Percentiles rank a stretch among this genome's conserved stretches.
Conservation (phyloP, 2,329 filamentous ascomycete genomes). For the Fonsecaea erecta region DNA sequence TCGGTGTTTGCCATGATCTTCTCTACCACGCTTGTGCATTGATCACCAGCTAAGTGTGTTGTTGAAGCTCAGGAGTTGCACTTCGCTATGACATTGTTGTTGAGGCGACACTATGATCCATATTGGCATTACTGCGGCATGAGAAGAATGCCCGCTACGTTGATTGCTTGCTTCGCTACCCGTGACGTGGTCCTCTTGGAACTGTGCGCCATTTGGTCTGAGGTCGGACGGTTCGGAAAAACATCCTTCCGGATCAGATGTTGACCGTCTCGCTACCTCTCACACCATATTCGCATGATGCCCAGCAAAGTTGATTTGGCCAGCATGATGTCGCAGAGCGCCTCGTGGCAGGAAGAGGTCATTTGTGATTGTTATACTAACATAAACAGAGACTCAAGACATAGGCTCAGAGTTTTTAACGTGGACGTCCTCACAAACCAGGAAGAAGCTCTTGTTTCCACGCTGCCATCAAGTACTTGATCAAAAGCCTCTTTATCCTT, state of each 20-base stretch:
- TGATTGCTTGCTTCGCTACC: no score
- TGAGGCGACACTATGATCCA: background rate
- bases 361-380: background rate
- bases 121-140: background rate
- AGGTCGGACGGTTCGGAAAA: no score
- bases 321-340: background rate
- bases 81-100: background rate
- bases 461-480: no score
- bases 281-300: background rate
- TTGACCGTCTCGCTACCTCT: background rate
- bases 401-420: background rate
- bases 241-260: background rate
- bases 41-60: background rate
- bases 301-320: background rate
- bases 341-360: background rate
- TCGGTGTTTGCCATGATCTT: background rate
- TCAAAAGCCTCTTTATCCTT: background rate
- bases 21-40: background rate
- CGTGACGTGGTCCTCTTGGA: no score
- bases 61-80: background rate
- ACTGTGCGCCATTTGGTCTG: no score
- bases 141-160: no score
- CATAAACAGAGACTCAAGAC: background rate
- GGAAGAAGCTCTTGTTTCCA: no score
- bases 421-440: no score